These are phyloP conservation scores for Pseudophaeomoniella oleicola DNA, from an alignment of 2,329 filamentous ascomycete species.

Conservation along the genomic window DNA sequence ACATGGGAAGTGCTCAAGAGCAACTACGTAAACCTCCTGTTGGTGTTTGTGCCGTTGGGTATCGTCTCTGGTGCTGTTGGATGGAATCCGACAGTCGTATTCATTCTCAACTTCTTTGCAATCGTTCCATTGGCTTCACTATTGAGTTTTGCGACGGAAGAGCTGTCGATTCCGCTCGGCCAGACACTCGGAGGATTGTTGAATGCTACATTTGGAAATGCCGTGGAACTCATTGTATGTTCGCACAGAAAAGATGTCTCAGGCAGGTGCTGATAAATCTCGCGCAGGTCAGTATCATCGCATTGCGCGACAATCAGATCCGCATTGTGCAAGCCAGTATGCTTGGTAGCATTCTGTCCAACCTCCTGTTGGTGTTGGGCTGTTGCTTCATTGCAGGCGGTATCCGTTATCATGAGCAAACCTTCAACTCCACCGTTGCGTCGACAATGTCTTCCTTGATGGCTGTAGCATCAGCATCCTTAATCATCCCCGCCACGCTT, in stretches of 20 bases:
- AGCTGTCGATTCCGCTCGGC: slow-evolving; percentile 44
- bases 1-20: slow-evolving; percentile 29
- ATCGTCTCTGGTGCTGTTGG: slow-evolving; percentile 46
- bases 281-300: slow-evolving; percentile 72
- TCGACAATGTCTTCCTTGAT: slow-evolving; percentile 51
- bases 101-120: slow-evolving; percentile 49
- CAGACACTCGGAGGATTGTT: slow-evolving; percentile 48
- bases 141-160: slow-evolving; percentile 50
- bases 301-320: slow-evolving; percentile 71
- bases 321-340: slow-evolving; percentile 96
- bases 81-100: slow-evolving; percentile 43
- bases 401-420: slow-evolving; percentile 54
- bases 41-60: slow-evolving; percentile 50
- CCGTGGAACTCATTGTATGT: slow-evolving; percentile 55
- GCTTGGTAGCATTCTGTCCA: slow-evolving; percentile 90
- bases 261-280: slow-evolving; percentile 63
- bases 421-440: slow-evolving; percentile 34
- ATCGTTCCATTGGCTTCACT: slow-evolving; percentile 48
- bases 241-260: slow-evolving; percentile 60
- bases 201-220: slow-evolving; percentile 54
- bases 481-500: slow-evolving; percentile 65
- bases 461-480: slow-evolving; percentile 60
- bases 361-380: slow-evolving; percentile 73
- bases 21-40: slow-evolving; percentile 43
- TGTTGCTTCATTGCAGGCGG: slow-evolving; percentile 70